A percentile compares a stretch with the other conserved stretches of the same genome.
Evolutionary conservation across 73 alveolate species (phyloP).

Genomic region (Blepharisma japonicum): DNA sequence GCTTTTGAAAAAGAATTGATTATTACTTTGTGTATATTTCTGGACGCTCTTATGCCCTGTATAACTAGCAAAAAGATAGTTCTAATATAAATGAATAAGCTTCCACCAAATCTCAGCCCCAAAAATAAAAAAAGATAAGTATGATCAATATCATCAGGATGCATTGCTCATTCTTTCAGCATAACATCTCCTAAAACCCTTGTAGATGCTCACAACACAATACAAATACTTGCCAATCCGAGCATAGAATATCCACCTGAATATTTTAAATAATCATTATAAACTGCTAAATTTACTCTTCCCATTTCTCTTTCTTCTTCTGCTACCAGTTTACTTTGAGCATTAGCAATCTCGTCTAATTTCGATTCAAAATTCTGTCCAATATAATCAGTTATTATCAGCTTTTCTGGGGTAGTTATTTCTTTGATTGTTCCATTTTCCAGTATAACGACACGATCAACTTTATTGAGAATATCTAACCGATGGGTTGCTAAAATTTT

Average conservation of each 20-base stretch:
- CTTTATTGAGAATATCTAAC: conserved; percentile 37
- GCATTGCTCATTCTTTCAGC: conserved; percentile 43
- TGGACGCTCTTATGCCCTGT: conserved; percentile 10
- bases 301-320: conserved; percentile 52
- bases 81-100: background rate
- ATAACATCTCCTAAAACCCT: conserved; percentile 49
- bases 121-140: background rate
- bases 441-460: conserved; percentile 52
- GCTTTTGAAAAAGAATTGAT: conserved; percentile 58
- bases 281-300: conserved; percentile 32
- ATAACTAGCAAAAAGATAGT: background rate
- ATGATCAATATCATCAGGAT: background rate
- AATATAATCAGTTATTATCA: background rate
- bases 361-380: conserved; percentile 18
- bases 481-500: conserved; percentile 54
- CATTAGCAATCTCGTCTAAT: conserved; percentile 35
- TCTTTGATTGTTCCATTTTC: conserved; percentile 43
- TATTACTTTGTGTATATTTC: conserved; percentile 54
- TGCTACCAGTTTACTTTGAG: conserved; percentile 39
- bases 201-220: conserved; percentile 47
- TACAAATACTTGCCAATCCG: conserved; percentile 29
- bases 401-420: background rate
- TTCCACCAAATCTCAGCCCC: background rate
- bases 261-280: conserved; percentile 33
- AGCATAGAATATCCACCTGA: conserved; percentile 53